Conservation (phyloP, 2,329 filamentous ascomycete species). For the Sphaceloma murrayae region DNA sequence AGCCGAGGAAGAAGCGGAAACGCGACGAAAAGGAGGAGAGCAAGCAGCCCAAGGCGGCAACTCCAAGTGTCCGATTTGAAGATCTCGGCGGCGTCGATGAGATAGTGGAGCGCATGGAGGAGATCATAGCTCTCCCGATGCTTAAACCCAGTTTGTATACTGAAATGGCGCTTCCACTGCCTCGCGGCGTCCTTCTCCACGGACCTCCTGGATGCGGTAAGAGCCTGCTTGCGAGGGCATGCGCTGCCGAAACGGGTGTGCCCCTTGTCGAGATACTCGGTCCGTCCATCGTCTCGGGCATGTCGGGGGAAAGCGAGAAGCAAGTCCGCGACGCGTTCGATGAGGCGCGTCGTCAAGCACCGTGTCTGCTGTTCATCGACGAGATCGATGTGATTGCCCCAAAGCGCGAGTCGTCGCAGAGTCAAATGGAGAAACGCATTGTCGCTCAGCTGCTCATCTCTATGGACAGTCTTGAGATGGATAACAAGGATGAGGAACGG, state of each 20-base stretch:
- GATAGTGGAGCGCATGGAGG: constrained; percentile 58
- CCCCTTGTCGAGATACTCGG: constrained; percentile 76
- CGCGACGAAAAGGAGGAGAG: constrained; percentile 35
- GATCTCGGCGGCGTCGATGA: constrained; percentile 70
- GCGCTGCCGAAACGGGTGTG: constrained; percentile 64
- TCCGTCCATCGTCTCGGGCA: constrained; percentile 71
- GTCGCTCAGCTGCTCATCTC: constrained; percentile 74
- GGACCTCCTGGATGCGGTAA: constrained; percentile 81
- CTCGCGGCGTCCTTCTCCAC: constrained; percentile 67
- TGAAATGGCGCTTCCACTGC: constrained; percentile 56
- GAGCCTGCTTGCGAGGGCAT: constrained; percentile 71
- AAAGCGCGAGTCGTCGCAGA: constrained; percentile 71
- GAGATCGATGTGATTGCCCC: constrained; percentile 86
- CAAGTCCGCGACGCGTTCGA: constrained; percentile 79
- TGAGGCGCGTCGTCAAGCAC: constrained; percentile 73
- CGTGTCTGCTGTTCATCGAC: constrained; percentile 84
- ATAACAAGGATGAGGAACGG: constrained; percentile 51
- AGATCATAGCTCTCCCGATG: constrained; percentile 65
- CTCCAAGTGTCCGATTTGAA: constrained; percentile 57
- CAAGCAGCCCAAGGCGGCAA: constrained; percentile 21
- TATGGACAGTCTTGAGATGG: constrained; percentile 67
- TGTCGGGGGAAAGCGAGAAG: constrained; percentile 84
- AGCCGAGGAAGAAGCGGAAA: constrained; percentile 59
- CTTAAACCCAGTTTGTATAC: constrained; percentile 57
- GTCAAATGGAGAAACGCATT: constrained; percentile 83